Percentiles rank a stretch among this genome's conserved stretches.
These are phyloP conservation scores for Sclerospora graminicola DNA, from an alignment of 352 stramenopile species.

Conservation along the genomic window DNA sequence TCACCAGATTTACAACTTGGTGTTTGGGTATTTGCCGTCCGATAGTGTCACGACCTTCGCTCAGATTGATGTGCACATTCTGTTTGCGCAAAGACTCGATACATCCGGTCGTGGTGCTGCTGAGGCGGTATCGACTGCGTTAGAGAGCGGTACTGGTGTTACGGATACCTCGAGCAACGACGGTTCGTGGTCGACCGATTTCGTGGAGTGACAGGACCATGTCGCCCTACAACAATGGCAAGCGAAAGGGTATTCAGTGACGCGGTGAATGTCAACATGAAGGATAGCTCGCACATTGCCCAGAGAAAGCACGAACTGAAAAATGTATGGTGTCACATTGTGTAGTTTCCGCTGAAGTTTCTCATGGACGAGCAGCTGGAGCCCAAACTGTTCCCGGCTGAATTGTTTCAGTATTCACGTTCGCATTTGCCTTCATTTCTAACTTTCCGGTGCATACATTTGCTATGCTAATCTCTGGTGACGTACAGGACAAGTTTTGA, in stretches of 20 bases:
- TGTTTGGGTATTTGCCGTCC: constrained; percentile 70
- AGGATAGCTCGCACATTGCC: constrained; percentile 49
- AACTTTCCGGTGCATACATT: neutral
- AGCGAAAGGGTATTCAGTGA: constrained; percentile 31
- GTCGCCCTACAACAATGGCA: constrained; percentile 13
- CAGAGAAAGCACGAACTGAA: constrained; percentile 54
- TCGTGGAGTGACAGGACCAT: constrained; percentile 13
- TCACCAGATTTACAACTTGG: constrained; percentile 72
- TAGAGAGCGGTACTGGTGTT: constrained; percentile 5
- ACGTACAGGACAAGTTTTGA: too few species aligned
- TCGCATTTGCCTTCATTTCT: neutral
- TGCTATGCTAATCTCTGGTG: too few species aligned
- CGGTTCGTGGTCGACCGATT: constrained; percentile 4
- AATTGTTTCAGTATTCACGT: constrained; percentile 64
- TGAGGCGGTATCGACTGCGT: constrained; percentile 13
- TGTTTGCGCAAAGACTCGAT: constrained; percentile 18
- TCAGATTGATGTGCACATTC: constrained; percentile 52
- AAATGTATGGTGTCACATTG: constrained; percentile 65
- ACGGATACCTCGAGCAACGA: constrained; percentile 18
- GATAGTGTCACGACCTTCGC: constrained; percentile 61
- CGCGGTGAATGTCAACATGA: constrained; percentile 61
- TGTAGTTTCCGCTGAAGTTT: constrained; percentile 86
- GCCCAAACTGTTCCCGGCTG: constrained; percentile 64
- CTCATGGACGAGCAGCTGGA: constrained; percentile 67
- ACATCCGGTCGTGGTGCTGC: constrained; percentile 20